phyloP scores from a whole-genome alignment of 768 basidiomycete genomes.

The Symmetrospora coprosmae region DNA sequence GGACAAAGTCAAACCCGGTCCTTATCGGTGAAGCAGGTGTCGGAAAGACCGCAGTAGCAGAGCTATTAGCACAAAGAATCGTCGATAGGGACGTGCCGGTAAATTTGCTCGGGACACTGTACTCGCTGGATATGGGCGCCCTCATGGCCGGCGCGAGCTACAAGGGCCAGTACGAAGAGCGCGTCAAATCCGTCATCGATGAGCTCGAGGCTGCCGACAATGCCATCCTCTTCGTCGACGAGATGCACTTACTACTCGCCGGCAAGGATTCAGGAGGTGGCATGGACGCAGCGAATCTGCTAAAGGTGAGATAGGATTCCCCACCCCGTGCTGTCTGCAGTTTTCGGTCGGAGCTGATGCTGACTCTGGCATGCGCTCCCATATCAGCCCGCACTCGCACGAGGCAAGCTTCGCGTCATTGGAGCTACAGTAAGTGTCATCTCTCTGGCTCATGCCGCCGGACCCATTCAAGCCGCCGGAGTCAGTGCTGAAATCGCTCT shows the following conservation, averaged over 20 bases:
- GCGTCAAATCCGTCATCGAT: conserved; percentile 76
- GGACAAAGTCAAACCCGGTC: conserved; percentile 95
- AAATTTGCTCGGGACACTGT: conserved; percentile 57
- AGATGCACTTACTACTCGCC: conserved; percentile 81
- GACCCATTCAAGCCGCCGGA: too few species aligned
- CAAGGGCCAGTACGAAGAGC: conserved; percentile 93
- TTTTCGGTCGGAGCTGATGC: too few species aligned
- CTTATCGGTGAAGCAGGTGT: conserved; percentile 58
- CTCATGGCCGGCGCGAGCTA: conserved; percentile 85
- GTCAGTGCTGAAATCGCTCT: too few species aligned
- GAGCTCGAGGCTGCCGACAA: conserved; percentile 81
- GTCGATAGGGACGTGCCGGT: conserved; percentile 82
- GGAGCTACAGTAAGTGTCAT: conserved; percentile 87
- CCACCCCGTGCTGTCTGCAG: background rate
- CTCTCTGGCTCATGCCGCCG: too few species aligned
- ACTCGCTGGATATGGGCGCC: conserved; percentile 84
- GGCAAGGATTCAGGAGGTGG: conserved; percentile 73
- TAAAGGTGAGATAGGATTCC: too few species aligned
- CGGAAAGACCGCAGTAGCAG: conserved; percentile 87
- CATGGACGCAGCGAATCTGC: conserved; percentile 58
- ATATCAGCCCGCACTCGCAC: conserved; percentile 69
- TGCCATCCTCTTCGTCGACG: conserved; percentile 88
- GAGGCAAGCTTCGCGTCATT: conserved; percentile 61
- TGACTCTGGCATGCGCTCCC: conserved; percentile 37
- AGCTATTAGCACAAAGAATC: conserved; percentile 89